These are phyloP conservation scores for Papiliotrema flavescens DNA, from an alignment of 1,284 basidiomycete species.

Conservation along the genomic window DNA sequence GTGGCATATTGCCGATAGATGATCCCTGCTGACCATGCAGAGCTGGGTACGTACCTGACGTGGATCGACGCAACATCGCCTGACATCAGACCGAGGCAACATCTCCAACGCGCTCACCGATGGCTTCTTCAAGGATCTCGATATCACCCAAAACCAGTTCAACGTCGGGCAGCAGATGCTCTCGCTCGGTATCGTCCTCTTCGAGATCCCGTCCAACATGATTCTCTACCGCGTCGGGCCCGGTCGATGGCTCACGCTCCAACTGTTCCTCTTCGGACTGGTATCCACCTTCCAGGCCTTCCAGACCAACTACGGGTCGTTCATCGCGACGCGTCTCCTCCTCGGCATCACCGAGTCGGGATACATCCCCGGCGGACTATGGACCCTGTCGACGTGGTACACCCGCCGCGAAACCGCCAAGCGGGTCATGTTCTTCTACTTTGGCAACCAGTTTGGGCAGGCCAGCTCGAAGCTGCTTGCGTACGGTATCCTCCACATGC, in stretches of 20 bases:
- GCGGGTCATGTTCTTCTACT: constrained; percentile 33
- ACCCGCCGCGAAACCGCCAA: constrained; percentile 36
- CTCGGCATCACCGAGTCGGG: constrained; percentile 29
- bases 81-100: not conserved
- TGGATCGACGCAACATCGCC: too few relatives aligned
- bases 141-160: constrained; percentile 34
- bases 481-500: constrained; percentile 30
- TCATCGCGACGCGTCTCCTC: constrained; percentile 29
- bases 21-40: not conserved
- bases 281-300: constrained; percentile 35
- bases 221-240: constrained; percentile 25
- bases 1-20: not conserved
- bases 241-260: constrained; percentile 23
- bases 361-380: constrained; percentile 33
- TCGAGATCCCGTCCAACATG: constrained; percentile 34
- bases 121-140: constrained; percentile 30
- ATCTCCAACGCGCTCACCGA: constrained; percentile 29
- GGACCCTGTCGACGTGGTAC: constrained; percentile 26
- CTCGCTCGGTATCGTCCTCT: constrained; percentile 35
- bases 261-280: constrained; percentile 29
- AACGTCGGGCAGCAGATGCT: constrained; percentile 36
- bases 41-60: constrained; percentile 2
- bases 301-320: constrained; percentile 28
- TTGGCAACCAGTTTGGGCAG: constrained; percentile 25
- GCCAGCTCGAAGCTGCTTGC: constrained; percentile 22